Evolutionary conservation across 495 filamentous ascomycete species (phyloP).

Genomic region (Podospora pseudopauciseta): DNA sequence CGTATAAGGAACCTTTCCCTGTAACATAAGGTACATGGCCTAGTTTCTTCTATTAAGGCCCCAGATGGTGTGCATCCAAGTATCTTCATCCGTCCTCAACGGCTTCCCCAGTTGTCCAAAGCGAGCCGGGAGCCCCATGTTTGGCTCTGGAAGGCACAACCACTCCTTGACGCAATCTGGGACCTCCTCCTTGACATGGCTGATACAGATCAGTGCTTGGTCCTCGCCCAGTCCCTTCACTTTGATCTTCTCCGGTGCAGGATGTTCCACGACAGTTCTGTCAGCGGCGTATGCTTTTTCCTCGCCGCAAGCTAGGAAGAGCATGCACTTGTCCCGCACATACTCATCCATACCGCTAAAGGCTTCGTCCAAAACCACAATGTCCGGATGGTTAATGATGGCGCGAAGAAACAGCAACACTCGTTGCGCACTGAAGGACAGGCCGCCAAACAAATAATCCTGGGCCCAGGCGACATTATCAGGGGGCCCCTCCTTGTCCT

Average conservation of each 20-base stretch:
- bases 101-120: constrained; percentile 56
- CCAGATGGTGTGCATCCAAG: constrained; percentile 61
- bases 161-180: constrained; percentile 74
- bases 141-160: constrained; percentile 71
- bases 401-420: constrained; percentile 82
- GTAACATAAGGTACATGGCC: no score
- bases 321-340: constrained; percentile 77
- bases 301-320: constrained; percentile 67
- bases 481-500: neutral
- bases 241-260: neutral
- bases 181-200: constrained; percentile 86
- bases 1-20: no score
- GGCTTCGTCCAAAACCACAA: constrained; percentile 89
- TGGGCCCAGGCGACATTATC: constrained; percentile 63
- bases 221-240: constrained; percentile 55
- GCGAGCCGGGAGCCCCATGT: constrained; percentile 51
- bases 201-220: constrained; percentile 82
- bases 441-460: constrained; percentile 63
- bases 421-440: constrained; percentile 75
- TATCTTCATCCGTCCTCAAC: constrained; percentile 47
- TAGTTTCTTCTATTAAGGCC: constrained; percentile 18
- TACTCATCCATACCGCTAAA: constrained; percentile 84
- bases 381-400: constrained; percentile 74
- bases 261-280: constrained; percentile 30
- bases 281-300: constrained; percentile 35